Evolutionary conservation across 2,329 filamentous ascomycete species (phyloP).

Genomic region (Elsinoe fawcettii): DNA sequence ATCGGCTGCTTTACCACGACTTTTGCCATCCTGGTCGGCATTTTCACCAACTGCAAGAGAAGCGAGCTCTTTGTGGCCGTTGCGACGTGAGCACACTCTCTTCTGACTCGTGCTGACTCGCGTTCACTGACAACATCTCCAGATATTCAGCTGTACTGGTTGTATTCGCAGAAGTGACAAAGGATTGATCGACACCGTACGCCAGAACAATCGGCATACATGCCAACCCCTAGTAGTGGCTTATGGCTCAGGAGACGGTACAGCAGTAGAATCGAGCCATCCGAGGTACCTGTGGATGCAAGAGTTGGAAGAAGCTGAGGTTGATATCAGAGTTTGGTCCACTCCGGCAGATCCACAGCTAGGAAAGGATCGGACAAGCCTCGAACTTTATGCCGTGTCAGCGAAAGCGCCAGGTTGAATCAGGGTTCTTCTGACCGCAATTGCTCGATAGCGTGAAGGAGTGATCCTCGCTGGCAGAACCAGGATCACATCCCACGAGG

Average conservation of each 20-base stretch:
- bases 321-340: constrained; percentile 1
- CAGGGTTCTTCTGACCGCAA: background rate
- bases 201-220: too few relatives aligned
- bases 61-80: constrained; percentile 5
- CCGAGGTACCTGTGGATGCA: too few relatives aligned
- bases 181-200: too few relatives aligned
- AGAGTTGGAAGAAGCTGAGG: background rate
- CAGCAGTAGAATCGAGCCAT: too few relatives aligned
- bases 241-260: too few relatives aligned
- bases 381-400: background rate
- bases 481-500: too few relatives aligned
- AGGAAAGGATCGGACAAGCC: background rate
- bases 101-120: too few relatives aligned
- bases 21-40: background rate
- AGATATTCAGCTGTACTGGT: constrained; percentile 1
- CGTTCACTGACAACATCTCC: background rate
- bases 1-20: background rate
- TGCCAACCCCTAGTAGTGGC: too few relatives aligned
- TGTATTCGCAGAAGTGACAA: background rate
- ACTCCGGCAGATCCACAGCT: background rate
- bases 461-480: too few relatives aligned
- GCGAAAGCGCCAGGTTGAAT: background rate
- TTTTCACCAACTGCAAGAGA: constrained; percentile 1
- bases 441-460: too few relatives aligned
- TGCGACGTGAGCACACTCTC: background rate